Evolutionary conservation across 805 yeast species (phyloP), one percentile per base, ranked within the genome.

Genomic region (Priceomyces haplophilus): DNA sequence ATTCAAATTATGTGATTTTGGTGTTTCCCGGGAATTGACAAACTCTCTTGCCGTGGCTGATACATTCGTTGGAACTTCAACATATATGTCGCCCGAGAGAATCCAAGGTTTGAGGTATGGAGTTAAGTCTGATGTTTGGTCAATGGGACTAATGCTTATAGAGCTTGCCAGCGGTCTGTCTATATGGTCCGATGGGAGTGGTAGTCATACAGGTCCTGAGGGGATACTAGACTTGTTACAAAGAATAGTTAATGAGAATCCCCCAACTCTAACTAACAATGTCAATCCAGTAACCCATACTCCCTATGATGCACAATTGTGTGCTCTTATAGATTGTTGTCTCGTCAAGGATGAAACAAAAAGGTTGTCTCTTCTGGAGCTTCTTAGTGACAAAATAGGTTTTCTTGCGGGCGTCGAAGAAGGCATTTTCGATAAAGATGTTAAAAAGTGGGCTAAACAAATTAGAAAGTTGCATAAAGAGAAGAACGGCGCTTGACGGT

Each of bases 101-200:
- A 91, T 93, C 42, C 96, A 89, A 64, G 99, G 99, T 15, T 88
- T 87, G 34, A 83, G 83, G 7, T 93, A 93, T 64, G 85, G 96
- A 7, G 83, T 90, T n/a, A 89, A 90, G 52, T 91, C 96, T 30
- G 99, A 93, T 61, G 91, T 93, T 10, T 93, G 99, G 99, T 88
- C 97, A 0, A 67, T 90, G 51, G 99, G 99, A 1, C 69, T 93
- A 35, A 85, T 90, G 83, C 71, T 93, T 32, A 80, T 88, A 39
- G 98, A 93, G 61, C 69, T 93, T 40, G 91, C 96, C 1, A 79
- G 86, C 3, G 98, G 98, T 0, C 73, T 73, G 41, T 83, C 85
- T 52, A 93, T 97, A 2, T 82, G 90, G 71, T 76, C 78, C 17
- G 82, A 79, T 47, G 76, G 75, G 20, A 52, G 47, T 29, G 61